These are phyloP conservation scores for Xanthoparmelia taractica DNA, from an alignment of 495 filamentous ascomycete genomes.

Conservation along the genomic window DNA sequence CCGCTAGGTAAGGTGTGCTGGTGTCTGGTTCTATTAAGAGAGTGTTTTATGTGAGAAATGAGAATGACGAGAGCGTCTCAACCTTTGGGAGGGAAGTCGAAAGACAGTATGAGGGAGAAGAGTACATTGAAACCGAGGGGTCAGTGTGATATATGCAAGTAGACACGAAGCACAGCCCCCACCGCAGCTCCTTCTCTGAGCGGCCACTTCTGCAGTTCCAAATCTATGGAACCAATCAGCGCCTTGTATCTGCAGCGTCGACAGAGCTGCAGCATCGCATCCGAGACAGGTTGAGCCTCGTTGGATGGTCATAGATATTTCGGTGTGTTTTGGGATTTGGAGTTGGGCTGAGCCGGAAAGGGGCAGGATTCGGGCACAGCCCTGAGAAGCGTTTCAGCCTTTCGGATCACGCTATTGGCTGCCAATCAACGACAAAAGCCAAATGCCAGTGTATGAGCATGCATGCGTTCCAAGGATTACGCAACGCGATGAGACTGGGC, in stretches of 20 bases:
- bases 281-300: not conserved
- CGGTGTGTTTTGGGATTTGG: not conserved
- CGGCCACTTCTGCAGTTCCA: not conserved
- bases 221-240: not conserved
- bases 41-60: not conserved
- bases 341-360: not conserved
- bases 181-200: not conserved
- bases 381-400: not conserved
- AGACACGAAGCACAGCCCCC: not conserved
- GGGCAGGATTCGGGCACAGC: not conserved
- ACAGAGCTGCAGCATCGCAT: not conserved
- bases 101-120: not conserved
- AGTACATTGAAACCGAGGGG: not conserved
- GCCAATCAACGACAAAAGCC: not conserved
- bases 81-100: not conserved
- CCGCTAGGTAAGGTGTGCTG: not conserved
- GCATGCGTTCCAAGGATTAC: not conserved
- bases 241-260: not conserved
- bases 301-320: not conserved
- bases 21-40: not conserved
- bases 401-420: not conserved
- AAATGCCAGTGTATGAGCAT: not conserved
- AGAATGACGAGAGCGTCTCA: not conserved
- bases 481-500: not conserved
- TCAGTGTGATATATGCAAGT: not conserved